Evolutionary conservation across 257 asterid genomes (phyloP).

Genomic region (Solanum ossicruentum): DNA sequence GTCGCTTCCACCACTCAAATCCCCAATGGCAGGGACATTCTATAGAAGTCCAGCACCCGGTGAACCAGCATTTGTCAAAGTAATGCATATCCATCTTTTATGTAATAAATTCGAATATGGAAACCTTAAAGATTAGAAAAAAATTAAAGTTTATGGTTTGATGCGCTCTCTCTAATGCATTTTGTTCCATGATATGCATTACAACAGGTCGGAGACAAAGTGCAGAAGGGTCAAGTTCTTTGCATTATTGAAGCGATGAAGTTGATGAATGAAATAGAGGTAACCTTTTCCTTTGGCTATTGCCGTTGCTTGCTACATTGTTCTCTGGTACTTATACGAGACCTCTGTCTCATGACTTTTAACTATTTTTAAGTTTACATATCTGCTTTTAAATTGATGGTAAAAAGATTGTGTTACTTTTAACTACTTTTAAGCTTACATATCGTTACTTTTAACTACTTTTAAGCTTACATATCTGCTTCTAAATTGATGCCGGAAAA

Average conservation of each 20-base stretch:
- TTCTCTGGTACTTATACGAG: neutral
- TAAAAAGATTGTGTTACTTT: neutral
- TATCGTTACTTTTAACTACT: neutral
- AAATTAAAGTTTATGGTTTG: neutral
- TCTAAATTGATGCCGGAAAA: neutral
- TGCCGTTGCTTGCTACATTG: neutral
- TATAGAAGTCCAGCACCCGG: slow-evolving; percentile 78
- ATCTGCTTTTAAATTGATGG: neutral
- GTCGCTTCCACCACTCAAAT: slow-evolving; percentile 57
- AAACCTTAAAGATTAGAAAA: neutral
- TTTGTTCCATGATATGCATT: neutral
- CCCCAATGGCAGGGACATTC: slow-evolving; percentile 93
- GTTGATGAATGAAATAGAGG: slow-evolving; percentile 95
- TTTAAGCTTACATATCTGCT: neutral
- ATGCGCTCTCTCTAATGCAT: neutral
- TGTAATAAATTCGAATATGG: neutral
- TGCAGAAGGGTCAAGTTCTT: slow-evolving; percentile 81
- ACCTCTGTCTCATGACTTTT: neutral
- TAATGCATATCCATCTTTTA: slow-evolving; percentile 3
- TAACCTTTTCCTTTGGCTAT: slow-evolving; percentile 19
- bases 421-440: neutral
- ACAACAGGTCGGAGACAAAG: slow-evolving; percentile 74
- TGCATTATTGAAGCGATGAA: slow-evolving; percentile 95
- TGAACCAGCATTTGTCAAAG: slow-evolving; percentile 82
- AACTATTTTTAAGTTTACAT: neutral